Evolutionary conservation across 441 rosid species (phyloP).

Genomic region (Corymbia calophylla): DNA sequence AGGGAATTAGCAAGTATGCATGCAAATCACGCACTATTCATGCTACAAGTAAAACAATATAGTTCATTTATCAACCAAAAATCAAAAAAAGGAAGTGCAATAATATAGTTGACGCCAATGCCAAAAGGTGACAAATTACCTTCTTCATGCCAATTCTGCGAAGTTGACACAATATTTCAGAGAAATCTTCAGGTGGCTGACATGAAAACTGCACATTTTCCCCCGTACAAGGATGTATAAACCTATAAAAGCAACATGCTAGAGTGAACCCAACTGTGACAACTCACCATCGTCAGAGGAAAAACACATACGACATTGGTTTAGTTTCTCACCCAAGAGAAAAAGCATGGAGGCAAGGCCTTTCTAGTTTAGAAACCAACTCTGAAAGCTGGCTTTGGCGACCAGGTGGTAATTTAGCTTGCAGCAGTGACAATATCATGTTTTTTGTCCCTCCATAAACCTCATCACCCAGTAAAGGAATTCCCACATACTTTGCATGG

Average conservation of each 20-base stretch:
- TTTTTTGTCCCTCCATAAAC: conserved; percentile 80
- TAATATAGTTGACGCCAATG: background rate
- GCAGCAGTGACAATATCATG: conserved; percentile 73
- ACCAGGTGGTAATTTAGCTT: conserved; percentile 37
- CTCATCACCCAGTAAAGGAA: conserved; percentile 81
- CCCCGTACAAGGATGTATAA: conserved; percentile 67
- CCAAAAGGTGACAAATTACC: conserved; percentile 11
- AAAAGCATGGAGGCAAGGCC: conserved; percentile 92
- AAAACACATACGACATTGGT: background rate
- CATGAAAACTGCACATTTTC: conserved; percentile 54
- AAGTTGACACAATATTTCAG: conserved; percentile 42
- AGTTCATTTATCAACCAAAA: background rate
- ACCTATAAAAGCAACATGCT: conserved; percentile 29
- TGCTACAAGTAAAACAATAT: background rate
- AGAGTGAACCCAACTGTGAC: background rate
- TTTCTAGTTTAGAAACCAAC: conserved; percentile 55
- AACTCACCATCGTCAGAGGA: background rate
- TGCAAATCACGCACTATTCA: background rate
- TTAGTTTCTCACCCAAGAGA: conserved; percentile 70
- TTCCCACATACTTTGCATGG: conserved; percentile 65
- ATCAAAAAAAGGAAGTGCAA: background rate
- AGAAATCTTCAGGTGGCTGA: conserved; percentile 78
- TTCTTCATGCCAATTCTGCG: conserved; percentile 46
- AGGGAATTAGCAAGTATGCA: background rate
- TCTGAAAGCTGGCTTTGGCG: conserved; percentile 31